phyloP scores from a whole-genome alignment of 805 yeast species.

The Spathaspora sp. region DNA sequence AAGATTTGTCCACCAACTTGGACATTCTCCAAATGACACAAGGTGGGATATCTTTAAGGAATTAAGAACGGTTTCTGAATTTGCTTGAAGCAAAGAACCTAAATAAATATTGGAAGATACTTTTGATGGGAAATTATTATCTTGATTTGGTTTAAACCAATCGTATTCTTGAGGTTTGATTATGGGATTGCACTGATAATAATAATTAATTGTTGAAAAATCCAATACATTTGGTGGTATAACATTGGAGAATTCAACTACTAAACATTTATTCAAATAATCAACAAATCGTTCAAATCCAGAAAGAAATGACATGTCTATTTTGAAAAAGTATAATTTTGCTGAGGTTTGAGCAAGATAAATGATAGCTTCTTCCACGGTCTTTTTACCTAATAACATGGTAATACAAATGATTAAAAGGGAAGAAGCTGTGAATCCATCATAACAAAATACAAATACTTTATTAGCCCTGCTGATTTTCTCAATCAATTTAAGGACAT shows the following conservation, averaged over 20 bases:
- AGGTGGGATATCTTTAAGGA: conserved; percentile 20
- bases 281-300: conserved; percentile 27
- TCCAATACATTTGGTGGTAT: conserved; percentile 4
- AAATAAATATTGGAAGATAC: conserved; percentile 25
- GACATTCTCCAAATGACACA: conserved; percentile 35
- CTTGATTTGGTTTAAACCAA: conserved; percentile 30
- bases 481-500: conserved; percentile 26
- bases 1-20: conserved; percentile 25
- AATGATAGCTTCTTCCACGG: conserved; percentile 23
- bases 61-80: conserved; percentile 24
- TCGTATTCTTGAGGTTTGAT: conserved; percentile 14
- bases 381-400: conserved; percentile 8
- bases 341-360: conserved; percentile 11
- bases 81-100: conserved; percentile 33
- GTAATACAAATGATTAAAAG: conserved; percentile 16
- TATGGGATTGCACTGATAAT: conserved; percentile 3
- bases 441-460: conserved; percentile 30
- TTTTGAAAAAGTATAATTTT: conserved; percentile 26
- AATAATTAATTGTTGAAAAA: conserved; percentile 1
- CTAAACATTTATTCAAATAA: conserved; percentile 7
- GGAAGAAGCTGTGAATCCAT: conserved; percentile 37
- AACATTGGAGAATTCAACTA: conserved; percentile 6
- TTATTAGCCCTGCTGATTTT: conserved; percentile 13
- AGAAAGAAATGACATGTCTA: conserved; percentile 26
- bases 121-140: conserved; percentile 35